phyloP scores from a whole-genome alignment of 1,284 basidiomycete species.

The Leccinum pallidistipes region DNA sequence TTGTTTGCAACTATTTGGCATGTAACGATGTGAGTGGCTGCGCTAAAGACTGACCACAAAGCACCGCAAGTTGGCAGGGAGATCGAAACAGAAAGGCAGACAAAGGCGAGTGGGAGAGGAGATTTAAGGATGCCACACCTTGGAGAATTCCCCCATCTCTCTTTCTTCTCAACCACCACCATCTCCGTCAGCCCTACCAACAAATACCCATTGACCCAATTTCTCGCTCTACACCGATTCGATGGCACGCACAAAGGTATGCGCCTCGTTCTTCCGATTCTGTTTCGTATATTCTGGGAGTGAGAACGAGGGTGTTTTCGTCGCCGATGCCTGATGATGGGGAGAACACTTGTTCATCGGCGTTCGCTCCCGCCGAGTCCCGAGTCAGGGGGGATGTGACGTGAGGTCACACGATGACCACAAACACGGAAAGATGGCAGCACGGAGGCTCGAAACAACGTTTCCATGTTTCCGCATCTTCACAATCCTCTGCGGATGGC shows the following conservation, averaged over 20 bases:
- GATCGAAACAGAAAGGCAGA: conserved; percentile 15
- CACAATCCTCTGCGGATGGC: conserved; percentile 10
- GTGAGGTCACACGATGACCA: conserved; percentile 10
- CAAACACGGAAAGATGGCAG: conserved; percentile 20
- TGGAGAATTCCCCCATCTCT: conserved; percentile 7
- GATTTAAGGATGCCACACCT: conserved; percentile 17
- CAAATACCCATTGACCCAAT: neutral
- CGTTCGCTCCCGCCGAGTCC: neutral
- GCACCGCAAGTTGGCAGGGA: conserved; percentile 21
- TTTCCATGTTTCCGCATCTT: conserved; percentile 11
- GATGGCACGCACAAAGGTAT: conserved; percentile 34
- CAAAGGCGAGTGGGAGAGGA: conserved; percentile 6
- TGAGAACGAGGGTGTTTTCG: neutral
- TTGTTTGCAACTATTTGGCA: conserved; percentile 6
- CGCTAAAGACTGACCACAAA: conserved; percentile 19
- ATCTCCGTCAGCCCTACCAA: conserved; percentile 10
- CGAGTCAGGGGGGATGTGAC: conserved; percentile 14
- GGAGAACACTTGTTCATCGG: neutral
- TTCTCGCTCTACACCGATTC: conserved; percentile 8
- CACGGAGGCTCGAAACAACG: conserved; percentile 31
- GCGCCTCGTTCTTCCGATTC: conserved; percentile 1
- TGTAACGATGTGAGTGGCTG: conserved; percentile 8
- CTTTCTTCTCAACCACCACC: conserved; percentile 23
- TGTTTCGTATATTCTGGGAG: conserved; percentile 2
- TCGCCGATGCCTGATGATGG: conserved; percentile 13